A percentile compares a stretch with the other conserved stretches of the same genome.
Conservation (phyloP, 2,329 filamentous ascomycete genomes). For the Neofusicoccum sp. region DNA sequence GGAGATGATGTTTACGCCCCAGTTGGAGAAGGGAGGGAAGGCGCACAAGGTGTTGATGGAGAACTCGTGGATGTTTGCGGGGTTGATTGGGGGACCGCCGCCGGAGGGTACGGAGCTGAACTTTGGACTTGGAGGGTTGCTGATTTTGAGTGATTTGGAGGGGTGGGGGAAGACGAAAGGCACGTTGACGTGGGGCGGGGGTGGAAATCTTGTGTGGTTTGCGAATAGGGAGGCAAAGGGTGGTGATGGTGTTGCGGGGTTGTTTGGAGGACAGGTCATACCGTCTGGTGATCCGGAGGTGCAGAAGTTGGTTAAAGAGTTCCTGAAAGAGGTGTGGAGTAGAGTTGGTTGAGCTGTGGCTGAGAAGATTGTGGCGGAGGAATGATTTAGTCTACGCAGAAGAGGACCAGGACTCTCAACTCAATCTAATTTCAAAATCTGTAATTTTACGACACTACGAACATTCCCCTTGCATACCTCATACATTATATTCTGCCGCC, state of each 20-base stretch:
- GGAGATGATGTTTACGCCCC: not conserved
- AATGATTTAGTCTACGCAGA: too few species aligned
- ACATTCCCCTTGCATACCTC: too few species aligned
- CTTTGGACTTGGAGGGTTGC: constrained; percentile 35
- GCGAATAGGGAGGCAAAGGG: not conserved
- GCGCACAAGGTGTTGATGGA: constrained; percentile 8
- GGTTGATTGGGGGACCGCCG: constrained; percentile 24
- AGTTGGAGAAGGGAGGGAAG: constrained; percentile 23
- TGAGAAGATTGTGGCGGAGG: too few species aligned
- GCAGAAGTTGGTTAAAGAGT: not conserved
- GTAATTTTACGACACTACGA: too few species aligned
- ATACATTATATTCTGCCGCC: too few species aligned
- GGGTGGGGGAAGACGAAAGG: constrained; percentile 16
- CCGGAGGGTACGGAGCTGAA: constrained; percentile 25
- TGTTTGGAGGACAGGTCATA: not conserved
- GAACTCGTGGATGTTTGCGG: constrained; percentile 29
- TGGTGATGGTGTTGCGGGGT: not conserved
- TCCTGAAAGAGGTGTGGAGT: not conserved
- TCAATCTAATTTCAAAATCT: too few species aligned
- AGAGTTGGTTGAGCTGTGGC: not conserved
- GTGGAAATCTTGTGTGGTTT: constrained; percentile 37
- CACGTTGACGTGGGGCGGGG: constrained; percentile 37
- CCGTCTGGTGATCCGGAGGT: not conserved
- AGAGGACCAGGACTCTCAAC: too few species aligned
- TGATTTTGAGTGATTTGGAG: constrained; percentile 28